These are phyloP conservation scores for Ogataea thermomethanolica DNA, from an alignment of 805 yeast genomes.

Conservation along the genomic window DNA sequence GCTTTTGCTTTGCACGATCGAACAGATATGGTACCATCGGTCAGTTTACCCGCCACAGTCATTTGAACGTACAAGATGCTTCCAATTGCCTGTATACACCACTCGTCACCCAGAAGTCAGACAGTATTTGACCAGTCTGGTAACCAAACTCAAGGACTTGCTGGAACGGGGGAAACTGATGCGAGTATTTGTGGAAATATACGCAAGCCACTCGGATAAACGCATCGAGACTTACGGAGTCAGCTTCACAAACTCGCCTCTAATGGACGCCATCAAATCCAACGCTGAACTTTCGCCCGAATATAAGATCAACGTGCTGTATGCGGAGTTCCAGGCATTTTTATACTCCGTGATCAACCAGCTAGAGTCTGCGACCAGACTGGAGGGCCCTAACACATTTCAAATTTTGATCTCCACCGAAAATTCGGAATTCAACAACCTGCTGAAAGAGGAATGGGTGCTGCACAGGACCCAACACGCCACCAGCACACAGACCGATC, in stretches of 20 bases:
- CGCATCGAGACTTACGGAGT: conserved; percentile 26
- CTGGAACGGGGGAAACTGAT: conserved; percentile 23
- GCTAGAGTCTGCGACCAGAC: conserved; percentile 15
- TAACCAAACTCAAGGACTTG: conserved; percentile 20
- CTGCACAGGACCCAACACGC: conserved; percentile 15
- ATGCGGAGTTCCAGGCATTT: conserved; percentile 27
- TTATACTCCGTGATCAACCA: conserved; percentile 26
- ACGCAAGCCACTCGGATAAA: conserved; percentile 1
- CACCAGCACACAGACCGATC: conserved; percentile 11
- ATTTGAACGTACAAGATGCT: conserved; percentile 42
- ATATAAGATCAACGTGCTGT: conserved; percentile 14
- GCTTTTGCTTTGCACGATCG: conserved; percentile 47
- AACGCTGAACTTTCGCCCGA: conserved; percentile 11
- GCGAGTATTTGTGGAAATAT: conserved; percentile 25
- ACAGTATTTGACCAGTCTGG: conserved; percentile 35
- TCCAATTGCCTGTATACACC: conserved; percentile 40
- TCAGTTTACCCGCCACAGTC: conserved; percentile 51
- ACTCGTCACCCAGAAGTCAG: conserved; percentile 46
- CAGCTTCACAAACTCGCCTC: conserved; percentile 28
- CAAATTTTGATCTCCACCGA: conserved; percentile 25
- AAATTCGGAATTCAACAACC: conserved; percentile 12
- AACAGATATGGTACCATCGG: conserved; percentile 52
- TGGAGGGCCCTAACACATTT: conserved; percentile 18
- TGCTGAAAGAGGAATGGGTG: conserved; percentile 25
- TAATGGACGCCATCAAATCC: conserved; percentile 20